These are phyloP conservation scores for Trichophyton mentagrophytes DNA, from an alignment of 2,329 filamentous ascomycete species.

Conservation along the genomic window DNA sequence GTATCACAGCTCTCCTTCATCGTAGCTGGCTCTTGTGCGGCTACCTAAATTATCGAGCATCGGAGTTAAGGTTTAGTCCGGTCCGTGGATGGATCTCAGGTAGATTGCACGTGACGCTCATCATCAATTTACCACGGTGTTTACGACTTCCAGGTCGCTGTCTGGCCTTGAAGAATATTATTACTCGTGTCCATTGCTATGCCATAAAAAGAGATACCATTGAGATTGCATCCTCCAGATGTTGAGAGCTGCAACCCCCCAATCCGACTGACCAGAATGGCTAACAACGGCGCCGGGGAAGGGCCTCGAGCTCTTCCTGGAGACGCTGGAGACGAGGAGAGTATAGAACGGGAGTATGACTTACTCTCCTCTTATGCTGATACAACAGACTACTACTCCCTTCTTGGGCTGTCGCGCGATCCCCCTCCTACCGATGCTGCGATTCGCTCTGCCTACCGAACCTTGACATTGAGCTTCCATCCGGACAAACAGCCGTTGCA, in stretches of 20 bases:
- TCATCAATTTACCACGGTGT: not conserved
- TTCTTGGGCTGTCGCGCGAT: constrained; percentile 28
- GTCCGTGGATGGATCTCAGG: not conserved
- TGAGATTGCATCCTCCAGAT: not conserved
- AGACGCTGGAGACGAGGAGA: constrained; percentile 2
- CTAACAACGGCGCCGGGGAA: not conserved
- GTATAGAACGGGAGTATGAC: constrained; percentile 10
- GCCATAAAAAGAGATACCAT: not conserved
- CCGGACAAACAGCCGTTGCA: constrained; percentile 34
- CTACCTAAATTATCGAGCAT: not conserved
- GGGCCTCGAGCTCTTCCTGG: not conserved
- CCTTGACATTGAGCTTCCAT: constrained; percentile 32
- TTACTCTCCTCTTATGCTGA: constrained; percentile 9
- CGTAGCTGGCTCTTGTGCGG: too few species aligned
- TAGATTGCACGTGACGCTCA: not conserved
- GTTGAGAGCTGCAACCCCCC: not conserved
- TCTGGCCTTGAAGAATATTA: not conserved
- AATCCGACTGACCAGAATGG: not conserved
- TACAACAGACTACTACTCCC: constrained; percentile 28
- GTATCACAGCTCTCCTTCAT: too few species aligned
- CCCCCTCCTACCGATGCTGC: constrained; percentile 31
- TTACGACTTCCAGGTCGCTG: not conserved
- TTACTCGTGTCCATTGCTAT: not conserved
- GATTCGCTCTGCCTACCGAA: constrained; percentile 34
- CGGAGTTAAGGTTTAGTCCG: not conserved